Conservation (phyloP, 2,329 filamentous ascomycete genomes). For the Tympanopsis confertula region DNA sequence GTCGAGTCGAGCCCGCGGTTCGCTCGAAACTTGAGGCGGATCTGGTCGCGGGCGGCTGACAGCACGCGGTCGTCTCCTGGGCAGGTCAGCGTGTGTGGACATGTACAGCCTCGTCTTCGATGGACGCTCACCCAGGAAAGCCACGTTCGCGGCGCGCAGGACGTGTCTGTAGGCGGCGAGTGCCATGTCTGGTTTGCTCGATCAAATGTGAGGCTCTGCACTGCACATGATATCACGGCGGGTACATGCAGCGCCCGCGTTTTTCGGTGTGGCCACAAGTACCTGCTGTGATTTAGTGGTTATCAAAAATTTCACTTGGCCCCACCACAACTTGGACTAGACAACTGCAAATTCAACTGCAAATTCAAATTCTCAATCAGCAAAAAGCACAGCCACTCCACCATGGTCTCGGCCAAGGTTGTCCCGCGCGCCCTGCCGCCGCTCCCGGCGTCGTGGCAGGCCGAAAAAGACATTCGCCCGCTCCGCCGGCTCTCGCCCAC, state of each 20-base stretch:
- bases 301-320: too few species aligned
- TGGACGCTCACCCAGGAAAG: slow-evolving; percentile 60
- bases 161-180: slow-evolving; percentile 64
- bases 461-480: slow-evolving; percentile 84
- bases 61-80: slow-evolving; percentile 63
- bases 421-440: slow-evolving; percentile 58
- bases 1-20: slow-evolving; percentile 49
- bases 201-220: too few species aligned
- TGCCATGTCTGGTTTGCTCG: not conserved
- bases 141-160: slow-evolving; percentile 67
- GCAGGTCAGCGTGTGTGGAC: not conserved
- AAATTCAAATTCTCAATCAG: not conserved
- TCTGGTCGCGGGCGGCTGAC: slow-evolving; percentile 58
- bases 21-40: slow-evolving; percentile 61
- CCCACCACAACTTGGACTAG: too few species aligned
- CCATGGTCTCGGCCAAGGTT: slow-evolving; percentile 54
- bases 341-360: too few species aligned
- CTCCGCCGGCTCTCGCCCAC: slow-evolving; percentile 66
- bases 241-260: too few species aligned
- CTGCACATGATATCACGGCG: too few species aligned
- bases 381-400: slow-evolving; percentile 7
- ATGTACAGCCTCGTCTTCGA: slow-evolving; percentile 3
- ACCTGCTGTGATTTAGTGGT: too few species aligned
- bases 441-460: slow-evolving; percentile 70
- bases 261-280: too few species aligned